Evolutionary conservation across 164 flowering plant genomes (phyloP), one percentile per base, ranked within the genome.

Genomic region (Aristolochia fimbriata): DNA sequence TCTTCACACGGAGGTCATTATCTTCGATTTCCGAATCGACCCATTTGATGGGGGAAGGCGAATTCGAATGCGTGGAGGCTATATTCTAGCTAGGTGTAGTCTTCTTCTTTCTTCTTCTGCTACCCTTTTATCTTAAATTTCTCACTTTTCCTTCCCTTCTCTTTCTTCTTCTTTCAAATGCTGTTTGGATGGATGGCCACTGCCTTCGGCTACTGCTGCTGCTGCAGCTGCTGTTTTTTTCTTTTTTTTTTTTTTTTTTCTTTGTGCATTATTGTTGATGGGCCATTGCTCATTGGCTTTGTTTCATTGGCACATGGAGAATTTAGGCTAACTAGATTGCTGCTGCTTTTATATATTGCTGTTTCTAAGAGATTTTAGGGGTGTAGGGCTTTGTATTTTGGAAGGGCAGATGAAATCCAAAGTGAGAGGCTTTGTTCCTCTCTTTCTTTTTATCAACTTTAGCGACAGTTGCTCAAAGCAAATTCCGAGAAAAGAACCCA

Each of bases 191-290:
- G 52, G n/a, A 49, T 49, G 19, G 19, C 20, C 5, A 2, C 30
- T 27, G 5, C 30, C 30, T 27, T 27, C 30, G 2, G 30, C 30
- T 27, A 5, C 30, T 49, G 52, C 43, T 37, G 10, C 43, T 37
- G 43, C 11, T 37, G 12, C 10, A 3, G 4, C 43, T 27, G 3
- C 5, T 27, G 3, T 27, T 27, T 5, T 27, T 27, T 5, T 17
- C 16, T 49, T 7, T 49, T 49, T 11, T 13, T 17, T 49, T 17
- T 27, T 27, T 17, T 49, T 49, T 6, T 49, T 49, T 11, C 19
- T 17, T 49, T 17, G 52, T 49, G 52, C 52, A 49, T 49, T 49
- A 49, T 49, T 49, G 22, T 49, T 49, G 52, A 49, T 49, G 52
- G 52, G 52, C 52, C 52, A 49, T 49, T 49, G 52, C 52, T 49